Percentiles rank a stretch among this genome's conserved stretches.
Evolutionary conservation across 352 stramenopile species (phyloP).

Genomic region (Phytophthora fragariaefolia): DNA sequence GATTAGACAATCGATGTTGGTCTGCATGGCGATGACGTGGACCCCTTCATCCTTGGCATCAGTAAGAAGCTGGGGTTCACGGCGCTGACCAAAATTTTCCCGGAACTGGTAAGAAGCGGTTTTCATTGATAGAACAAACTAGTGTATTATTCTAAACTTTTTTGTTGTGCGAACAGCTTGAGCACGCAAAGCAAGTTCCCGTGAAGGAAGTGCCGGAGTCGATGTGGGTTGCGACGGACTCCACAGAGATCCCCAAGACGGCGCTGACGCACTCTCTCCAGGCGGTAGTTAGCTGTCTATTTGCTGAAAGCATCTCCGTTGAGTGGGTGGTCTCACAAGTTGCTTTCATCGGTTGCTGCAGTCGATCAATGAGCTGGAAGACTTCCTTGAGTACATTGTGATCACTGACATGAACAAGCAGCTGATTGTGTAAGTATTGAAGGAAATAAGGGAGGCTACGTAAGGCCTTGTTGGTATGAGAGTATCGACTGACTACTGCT

Average conservation of each 20-base stretch:
- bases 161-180: conserved; percentile 45
- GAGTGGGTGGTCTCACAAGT: too few relatives aligned
- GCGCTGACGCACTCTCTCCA: conserved; percentile 61
- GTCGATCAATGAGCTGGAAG: conserved; percentile 68
- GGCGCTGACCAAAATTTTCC: conserved; percentile 69
- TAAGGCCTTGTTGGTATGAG: too few relatives aligned
- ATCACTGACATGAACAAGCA: conserved; percentile 83
- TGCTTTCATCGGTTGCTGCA: conserved; percentile 22
- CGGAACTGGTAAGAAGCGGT: conserved; percentile 61
- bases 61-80: conserved; percentile 82
- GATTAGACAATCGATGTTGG: conserved; percentile 74
- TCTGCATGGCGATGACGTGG: conserved; percentile 59
- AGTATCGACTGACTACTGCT: too few relatives aligned
- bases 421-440: conserved; percentile 60
- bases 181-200: conserved; percentile 64
- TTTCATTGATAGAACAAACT: neutral
- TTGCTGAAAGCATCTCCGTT: too few relatives aligned
- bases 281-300: too few relatives aligned
- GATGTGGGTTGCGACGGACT: conserved; percentile 73
- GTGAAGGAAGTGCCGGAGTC: conserved; percentile 64
- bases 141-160: neutral
- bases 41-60: conserved; percentile 76
- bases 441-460: too few relatives aligned
- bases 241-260: conserved; percentile 65
- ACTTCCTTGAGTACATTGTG: conserved; percentile 77